Conservation (phyloP, 2,329 filamentous ascomycete genomes). For the Colletotrichum higginsianum region DNA sequence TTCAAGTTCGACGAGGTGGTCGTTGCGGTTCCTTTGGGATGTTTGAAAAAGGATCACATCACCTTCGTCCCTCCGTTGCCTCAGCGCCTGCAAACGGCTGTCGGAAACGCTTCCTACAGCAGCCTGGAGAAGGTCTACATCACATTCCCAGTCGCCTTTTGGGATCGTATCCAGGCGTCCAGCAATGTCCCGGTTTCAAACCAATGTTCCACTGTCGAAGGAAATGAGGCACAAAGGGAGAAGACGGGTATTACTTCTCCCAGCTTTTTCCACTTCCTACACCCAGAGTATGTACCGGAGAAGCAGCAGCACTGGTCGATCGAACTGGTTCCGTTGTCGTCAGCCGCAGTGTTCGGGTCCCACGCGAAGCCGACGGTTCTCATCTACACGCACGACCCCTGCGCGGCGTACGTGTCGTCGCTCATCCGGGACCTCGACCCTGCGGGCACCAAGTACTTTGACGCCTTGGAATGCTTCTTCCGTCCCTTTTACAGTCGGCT, state of each 20-base stretch:
- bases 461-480: too few species aligned
- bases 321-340: slow-evolving; percentile 33
- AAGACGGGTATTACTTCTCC: not conserved
- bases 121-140: slow-evolving; percentile 66
- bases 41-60: slow-evolving; percentile 69
- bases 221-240: not conserved
- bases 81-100: slow-evolving; percentile 58
- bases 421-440: slow-evolving; percentile 7
- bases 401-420: slow-evolving; percentile 45
- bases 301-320: slow-evolving; percentile 71
- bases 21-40: slow-evolving; percentile 77
- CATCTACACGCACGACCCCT: slow-evolving; percentile 71
- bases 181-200: not conserved
- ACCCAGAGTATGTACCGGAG: slow-evolving; percentile 67
- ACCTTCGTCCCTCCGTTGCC: slow-evolving; percentile 62
- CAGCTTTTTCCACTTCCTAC: slow-evolving; percentile 73
- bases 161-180: slow-evolving; percentile 52
- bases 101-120: slow-evolving; percentile 64
- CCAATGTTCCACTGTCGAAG: not conserved
- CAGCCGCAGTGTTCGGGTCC: slow-evolving; percentile 58
- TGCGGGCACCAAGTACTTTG: slow-evolving; percentile 47
- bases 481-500: too few species aligned
- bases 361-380: slow-evolving; percentile 76
- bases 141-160: slow-evolving; percentile 75
- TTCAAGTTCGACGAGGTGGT: slow-evolving; percentile 77